Conservation (phyloP, 805 yeast genomes). For the Lipomyces orientalis region DNA sequence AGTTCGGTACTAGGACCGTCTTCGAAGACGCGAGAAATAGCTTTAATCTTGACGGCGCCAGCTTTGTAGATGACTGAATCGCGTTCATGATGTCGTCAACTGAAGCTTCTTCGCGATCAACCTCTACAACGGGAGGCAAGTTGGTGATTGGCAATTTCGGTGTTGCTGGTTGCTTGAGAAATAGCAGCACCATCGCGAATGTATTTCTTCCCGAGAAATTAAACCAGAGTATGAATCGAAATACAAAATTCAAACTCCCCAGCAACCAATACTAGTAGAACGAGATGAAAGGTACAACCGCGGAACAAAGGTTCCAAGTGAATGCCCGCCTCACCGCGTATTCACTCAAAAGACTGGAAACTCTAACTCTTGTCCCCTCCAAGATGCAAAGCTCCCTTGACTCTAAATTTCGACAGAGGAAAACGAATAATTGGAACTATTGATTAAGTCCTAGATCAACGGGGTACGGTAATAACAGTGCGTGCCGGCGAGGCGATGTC, state of each 20-base stretch:
- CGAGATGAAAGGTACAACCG: not conserved
- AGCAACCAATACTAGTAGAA: not conserved
- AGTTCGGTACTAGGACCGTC: slow-evolving; percentile 23
- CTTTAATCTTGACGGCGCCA: slow-evolving; percentile 24
- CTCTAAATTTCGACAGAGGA: too few species aligned
- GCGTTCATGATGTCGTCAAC: slow-evolving; percentile 30
- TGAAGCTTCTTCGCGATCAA: slow-evolving; percentile 28
- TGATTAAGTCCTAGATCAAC: not conserved
- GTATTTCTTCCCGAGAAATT: not conserved
- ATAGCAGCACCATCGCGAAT: slow-evolving; percentile 27
- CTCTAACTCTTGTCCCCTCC: not conserved
- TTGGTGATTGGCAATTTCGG: slow-evolving; percentile 24
- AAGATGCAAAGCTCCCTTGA: too few species aligned
- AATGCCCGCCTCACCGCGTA: not conserved
- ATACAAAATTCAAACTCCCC: not conserved
- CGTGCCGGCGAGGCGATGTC: not conserved
- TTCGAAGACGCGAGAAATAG: slow-evolving; percentile 26
- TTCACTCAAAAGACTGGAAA: too few species aligned
- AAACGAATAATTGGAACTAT: not conserved
- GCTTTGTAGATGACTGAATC: slow-evolving; percentile 24
- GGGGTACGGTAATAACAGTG: not conserved
- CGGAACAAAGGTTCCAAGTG: not conserved
- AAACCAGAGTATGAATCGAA: not conserved
- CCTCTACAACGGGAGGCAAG: slow-evolving; percentile 29
- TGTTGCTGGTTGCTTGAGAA: slow-evolving; percentile 27